Conservation (phyloP, 176 grass and related monocot genomes). For the Eremochloa ophiuroides region DNA sequence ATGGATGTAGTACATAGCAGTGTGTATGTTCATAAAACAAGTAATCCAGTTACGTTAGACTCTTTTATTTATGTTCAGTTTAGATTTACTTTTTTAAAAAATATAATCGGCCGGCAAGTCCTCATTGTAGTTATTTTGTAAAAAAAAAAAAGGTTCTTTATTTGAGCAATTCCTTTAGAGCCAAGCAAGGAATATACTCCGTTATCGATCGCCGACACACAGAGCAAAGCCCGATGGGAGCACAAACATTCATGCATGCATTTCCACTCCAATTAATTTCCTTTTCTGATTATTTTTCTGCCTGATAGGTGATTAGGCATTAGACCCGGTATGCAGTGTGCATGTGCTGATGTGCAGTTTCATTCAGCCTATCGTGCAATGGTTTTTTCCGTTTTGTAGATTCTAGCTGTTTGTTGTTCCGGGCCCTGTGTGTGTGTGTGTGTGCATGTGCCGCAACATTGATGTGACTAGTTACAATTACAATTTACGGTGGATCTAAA, state of each 20-base stretch:
- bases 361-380: not conserved
- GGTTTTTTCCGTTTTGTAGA: not conserved
- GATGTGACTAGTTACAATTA: no score
- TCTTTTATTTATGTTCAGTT: no score
- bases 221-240: not conserved
- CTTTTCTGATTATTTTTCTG: not conserved
- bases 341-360: not conserved
- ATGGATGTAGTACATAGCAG: no score
- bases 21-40: no score
- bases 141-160: no score
- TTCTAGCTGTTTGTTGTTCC: not conserved
- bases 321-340: not conserved
- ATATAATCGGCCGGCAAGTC: no score
- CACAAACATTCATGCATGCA: not conserved
- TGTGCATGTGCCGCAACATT: no score
- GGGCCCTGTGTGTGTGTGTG: no score
- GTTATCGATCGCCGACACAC: not conserved
- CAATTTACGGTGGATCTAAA: no score
- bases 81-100: no score
- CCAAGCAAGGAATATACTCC: conserved; percentile 21
- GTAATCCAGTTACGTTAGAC: no score
- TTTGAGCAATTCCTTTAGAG: conserved; percentile 8
- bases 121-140: no score
- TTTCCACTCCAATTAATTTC: not conserved
- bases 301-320: not conserved